Conservation (phyloP, 2,329 filamentous ascomycete genomes). For the Colletotrichum tanaceti region DNA sequence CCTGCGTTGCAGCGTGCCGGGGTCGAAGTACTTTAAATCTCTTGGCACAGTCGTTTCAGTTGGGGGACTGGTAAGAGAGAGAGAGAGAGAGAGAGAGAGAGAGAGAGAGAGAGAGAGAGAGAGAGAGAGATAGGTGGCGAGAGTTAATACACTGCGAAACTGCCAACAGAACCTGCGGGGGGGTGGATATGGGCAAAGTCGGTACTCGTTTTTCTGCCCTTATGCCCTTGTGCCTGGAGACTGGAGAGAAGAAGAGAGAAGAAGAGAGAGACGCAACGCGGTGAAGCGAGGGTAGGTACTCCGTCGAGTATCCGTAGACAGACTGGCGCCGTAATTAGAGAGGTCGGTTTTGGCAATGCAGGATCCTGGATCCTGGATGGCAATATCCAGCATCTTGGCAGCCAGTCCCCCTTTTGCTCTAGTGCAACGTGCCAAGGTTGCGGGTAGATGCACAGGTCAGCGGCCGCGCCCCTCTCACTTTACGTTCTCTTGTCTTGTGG, state of each 20-base stretch:
- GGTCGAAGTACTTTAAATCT: constrained; percentile 19
- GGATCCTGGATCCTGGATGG: too few relatives aligned
- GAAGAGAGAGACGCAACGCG: constrained; percentile 5
- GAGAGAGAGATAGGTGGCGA: too few relatives aligned
- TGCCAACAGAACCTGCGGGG: background rate
- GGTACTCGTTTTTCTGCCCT: background rate
- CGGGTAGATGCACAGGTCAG: constrained; percentile 13
- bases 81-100: too few relatives aligned
- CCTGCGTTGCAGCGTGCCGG: constrained; percentile 21
- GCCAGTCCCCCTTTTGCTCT: constrained; percentile 30
- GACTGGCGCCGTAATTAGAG: constrained; percentile 20
- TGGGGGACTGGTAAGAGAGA: background rate
- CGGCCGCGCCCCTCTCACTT: constrained; percentile 6
- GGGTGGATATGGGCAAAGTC: background rate
- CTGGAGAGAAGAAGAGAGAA: too few relatives aligned
- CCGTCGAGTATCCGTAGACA: too few relatives aligned
- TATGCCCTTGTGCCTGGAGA: background rate
- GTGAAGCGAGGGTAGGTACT: background rate
- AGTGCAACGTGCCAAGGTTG: constrained; percentile 36
- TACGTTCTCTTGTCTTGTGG: constrained; percentile 1
- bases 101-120: too few relatives aligned
- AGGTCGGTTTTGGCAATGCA: constrained; percentile 21
- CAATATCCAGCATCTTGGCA: constrained; percentile 32
- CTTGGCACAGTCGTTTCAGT: constrained; percentile 12
- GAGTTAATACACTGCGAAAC: background rate